Percentiles rank a stretch among this genome's conserved stretches.
These are phyloP conservation scores for Fimicolochytrium jonesii DNA, from an alignment of 192 early-diverging fungal species.

Conservation along the genomic window DNA sequence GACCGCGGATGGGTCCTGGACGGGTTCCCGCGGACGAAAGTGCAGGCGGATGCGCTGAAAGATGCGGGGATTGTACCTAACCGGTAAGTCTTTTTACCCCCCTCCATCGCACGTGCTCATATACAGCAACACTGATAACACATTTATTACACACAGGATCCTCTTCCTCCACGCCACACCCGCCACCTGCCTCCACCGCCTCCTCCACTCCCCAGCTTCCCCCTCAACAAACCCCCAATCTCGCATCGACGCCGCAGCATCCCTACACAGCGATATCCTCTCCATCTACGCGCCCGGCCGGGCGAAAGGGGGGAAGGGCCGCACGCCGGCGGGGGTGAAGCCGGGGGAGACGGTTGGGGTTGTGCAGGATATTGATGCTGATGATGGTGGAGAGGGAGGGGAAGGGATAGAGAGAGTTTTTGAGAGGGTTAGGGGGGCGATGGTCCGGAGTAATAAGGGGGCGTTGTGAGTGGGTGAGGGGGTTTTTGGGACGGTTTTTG, in stretches of 20 bases:
- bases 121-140: not conserved
- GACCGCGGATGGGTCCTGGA: conserved; percentile 50
- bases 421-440: conserved; percentile 33
- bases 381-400: conserved; percentile 32
- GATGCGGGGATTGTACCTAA: conserved; percentile 39
- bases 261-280: conserved; percentile 24
- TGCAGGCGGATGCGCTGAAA: conserved; percentile 32
- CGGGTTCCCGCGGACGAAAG: conserved; percentile 38
- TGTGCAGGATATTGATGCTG: conserved; percentile 48
- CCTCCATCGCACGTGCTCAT: not conserved
- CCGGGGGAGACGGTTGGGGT: conserved; percentile 21
- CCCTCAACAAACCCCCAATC: conserved; percentile 28
- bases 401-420: conserved; percentile 27
- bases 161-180: conserved; percentile 30
- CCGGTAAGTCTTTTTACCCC: conserved; percentile 26
- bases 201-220: not conserved
- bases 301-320: conserved; percentile 5
- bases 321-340: not conserved
- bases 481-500: too few species aligned
- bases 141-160: too few species aligned
- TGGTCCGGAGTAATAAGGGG: conserved; percentile 13
- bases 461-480: too few species aligned
- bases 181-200: conserved; percentile 32
- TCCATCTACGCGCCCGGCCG: conserved; percentile 19
- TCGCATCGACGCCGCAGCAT: conserved; percentile 14